Evolutionary conservation across 2,329 filamentous ascomycete genomes (phyloP).

Genomic region (Teratosphaeria zuluensis): DNA sequence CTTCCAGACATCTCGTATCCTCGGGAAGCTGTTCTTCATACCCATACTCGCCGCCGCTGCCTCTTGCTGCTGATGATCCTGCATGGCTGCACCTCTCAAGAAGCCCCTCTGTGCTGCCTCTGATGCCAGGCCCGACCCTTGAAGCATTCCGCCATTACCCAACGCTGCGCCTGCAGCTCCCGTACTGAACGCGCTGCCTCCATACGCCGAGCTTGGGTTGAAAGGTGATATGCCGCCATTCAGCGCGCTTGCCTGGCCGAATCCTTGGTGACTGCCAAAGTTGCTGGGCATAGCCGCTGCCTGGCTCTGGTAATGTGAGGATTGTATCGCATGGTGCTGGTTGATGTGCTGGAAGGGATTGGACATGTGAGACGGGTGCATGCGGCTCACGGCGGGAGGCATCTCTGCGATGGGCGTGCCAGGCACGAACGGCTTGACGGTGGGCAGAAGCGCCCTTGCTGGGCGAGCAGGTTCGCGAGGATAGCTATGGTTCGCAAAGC

Average conservation of each 20-base stretch:
- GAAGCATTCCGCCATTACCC: slow-evolving; percentile 23
- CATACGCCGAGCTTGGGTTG: slow-evolving; percentile 20
- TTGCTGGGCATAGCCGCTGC: slow-evolving; percentile 26
- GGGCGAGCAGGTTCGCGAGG: background rate
- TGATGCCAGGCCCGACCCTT: slow-evolving; percentile 58
- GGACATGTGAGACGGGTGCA: slow-evolving; percentile 47
- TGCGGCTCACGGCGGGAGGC: slow-evolving; percentile 51
- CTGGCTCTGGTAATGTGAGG: slow-evolving; percentile 21
- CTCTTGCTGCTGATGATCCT: slow-evolving; percentile 28
- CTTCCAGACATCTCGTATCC: slow-evolving; percentile 95
- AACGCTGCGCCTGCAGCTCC: slow-evolving; percentile 11
- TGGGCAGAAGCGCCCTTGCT: background rate
- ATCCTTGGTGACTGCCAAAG: slow-evolving; percentile 29
- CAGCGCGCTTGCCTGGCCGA: slow-evolving; percentile 21
- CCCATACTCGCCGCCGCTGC: slow-evolving; percentile 29
- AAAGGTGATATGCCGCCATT: slow-evolving; percentile 32
- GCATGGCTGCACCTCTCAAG: slow-evolving; percentile 56
- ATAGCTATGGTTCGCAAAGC: background rate
- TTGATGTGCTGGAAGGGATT: slow-evolving; percentile 52
- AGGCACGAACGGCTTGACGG: background rate
- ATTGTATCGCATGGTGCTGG: slow-evolving; percentile 29
- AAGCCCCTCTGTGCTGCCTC: slow-evolving; percentile 85
- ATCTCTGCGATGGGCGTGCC: slow-evolving; percentile 27
- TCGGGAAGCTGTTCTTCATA: slow-evolving; percentile 54
- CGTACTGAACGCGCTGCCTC: slow-evolving; percentile 22